Evolutionary conservation across 148 eudicot genomes (phyloP).

Genomic region (Spergularia bocconei): DNA sequence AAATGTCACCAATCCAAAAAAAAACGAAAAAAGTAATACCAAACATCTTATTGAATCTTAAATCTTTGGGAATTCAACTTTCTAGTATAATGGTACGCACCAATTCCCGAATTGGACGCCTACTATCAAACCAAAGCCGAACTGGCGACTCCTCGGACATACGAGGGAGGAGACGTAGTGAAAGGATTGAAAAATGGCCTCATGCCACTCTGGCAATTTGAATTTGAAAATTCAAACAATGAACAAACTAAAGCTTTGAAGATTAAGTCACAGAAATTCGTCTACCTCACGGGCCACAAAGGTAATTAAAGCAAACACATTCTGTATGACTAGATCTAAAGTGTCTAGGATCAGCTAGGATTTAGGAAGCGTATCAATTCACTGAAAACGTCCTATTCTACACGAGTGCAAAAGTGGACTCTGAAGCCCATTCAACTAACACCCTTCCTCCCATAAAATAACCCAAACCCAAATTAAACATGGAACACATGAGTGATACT

Average conservation of each 20-base stretch:
- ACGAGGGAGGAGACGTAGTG: too few relatives aligned
- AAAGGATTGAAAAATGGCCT: too few relatives aligned
- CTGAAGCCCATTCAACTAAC: background rate
- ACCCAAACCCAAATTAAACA: background rate
- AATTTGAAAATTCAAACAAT: too few relatives aligned
- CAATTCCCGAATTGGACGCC: too few relatives aligned
- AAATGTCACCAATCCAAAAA: too few relatives aligned
- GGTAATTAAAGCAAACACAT: conserved; percentile 3
- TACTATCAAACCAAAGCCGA: too few relatives aligned
- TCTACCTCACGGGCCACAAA: background rate
- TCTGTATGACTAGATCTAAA: background rate
- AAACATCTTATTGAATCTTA: too few relatives aligned
- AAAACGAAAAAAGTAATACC: too few relatives aligned
- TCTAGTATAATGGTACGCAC: too few relatives aligned
- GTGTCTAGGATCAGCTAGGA: background rate
- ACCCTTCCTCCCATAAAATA: background rate
- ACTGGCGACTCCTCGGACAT: too few relatives aligned
- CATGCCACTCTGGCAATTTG: too few relatives aligned
- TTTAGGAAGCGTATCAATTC: background rate
- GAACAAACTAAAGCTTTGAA: background rate
- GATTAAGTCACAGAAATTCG: background rate
- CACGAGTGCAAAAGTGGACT: background rate
- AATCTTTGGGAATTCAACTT: too few relatives aligned
- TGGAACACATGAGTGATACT: background rate
- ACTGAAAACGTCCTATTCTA: background rate